These are phyloP conservation scores for Pulveroboletus sp. DNA, from an alignment of 768 basidiomycete genomes.

Conservation along the genomic window DNA sequence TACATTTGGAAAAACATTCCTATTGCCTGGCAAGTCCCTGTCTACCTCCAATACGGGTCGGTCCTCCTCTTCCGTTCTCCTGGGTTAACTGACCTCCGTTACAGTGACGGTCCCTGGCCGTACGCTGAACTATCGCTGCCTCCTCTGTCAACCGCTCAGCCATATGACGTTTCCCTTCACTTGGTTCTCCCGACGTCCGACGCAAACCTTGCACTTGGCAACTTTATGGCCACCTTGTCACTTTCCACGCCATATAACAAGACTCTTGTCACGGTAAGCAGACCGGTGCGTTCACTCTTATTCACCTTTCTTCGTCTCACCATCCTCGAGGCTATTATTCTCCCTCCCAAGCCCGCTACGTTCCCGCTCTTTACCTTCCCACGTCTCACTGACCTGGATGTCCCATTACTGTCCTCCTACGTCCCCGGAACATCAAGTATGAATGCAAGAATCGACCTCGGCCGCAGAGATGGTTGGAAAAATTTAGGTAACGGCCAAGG, in stretches of 20 bases:
- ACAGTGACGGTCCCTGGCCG: conserved; percentile 59
- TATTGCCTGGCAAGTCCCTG: conserved; percentile 60
- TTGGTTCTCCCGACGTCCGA: conserved; percentile 61
- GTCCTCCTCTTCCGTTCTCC: conserved; percentile 17
- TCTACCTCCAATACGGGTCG: conserved; percentile 81
- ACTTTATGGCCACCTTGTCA: conserved; percentile 74
- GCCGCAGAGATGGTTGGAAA: conserved; percentile 71
- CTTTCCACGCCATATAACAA: conserved; percentile 57
- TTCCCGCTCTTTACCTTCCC: conserved; percentile 38
- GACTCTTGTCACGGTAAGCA: conserved; percentile 55
- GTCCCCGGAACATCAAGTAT: conserved; percentile 43
- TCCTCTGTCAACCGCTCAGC: conserved; percentile 51
- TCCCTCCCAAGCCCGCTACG: conserved; percentile 34
- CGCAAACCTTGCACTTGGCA: conserved; percentile 69
- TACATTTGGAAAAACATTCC: conserved; percentile 71
- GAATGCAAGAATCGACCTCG: conserved; percentile 63
- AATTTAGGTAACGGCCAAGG: conserved; percentile 63
- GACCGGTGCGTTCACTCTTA: conserved; percentile 50
- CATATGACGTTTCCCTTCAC: conserved; percentile 70
- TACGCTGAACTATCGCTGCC: conserved; percentile 56
- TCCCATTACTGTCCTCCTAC: conserved; percentile 58
- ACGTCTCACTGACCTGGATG: conserved; percentile 40
- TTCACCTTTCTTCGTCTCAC: conserved; percentile 6
- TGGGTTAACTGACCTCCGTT: conserved; percentile 2
- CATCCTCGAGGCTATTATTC: conserved; percentile 50